Base-by-base conservation (phyloP, 176 grass and related monocot species). In the Sorghum bicolor region DNA sequence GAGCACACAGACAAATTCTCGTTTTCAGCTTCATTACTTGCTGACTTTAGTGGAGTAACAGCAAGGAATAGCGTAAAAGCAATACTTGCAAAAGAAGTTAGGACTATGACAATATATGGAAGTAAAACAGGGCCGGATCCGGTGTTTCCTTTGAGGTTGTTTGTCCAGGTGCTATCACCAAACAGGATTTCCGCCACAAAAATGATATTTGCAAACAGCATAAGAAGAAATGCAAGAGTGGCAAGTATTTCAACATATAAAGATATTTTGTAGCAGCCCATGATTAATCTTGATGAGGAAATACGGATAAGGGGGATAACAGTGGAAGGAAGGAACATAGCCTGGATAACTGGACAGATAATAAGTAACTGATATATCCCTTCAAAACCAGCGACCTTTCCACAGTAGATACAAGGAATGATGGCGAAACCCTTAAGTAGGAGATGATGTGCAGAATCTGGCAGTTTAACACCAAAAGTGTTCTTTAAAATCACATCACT, bases 81-180 rank as follows among this genome's bases (percentile, higher is more conserved):
- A 89, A 92, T 82, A 41, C 75, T 81, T 34, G 85, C 85, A 92
- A 83, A 91, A 29, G 92, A 90, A 44, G 80, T 83, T 32, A 97
- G 55, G 48, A 91, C 50, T 14, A 97, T 22, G 34, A 70, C 74
- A 67, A 70, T 80, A 92, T 87, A 85, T 24, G 84, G 84, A 82
- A 89, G 31, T 41, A 90, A 10, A n/a, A 92, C 75, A 84, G 43
- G 76, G 64, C 72, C 83, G n/a, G n/a, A n/a, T 28, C 70, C 86
- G 2, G 81, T 89, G 88, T 88, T 92, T 48, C 77, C 68, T 43
- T 43, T 71, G 38, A 71, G 68, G 38, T 71, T 87, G 55, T 94
- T 93, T 85, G 88, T 91, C 92, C 90, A 97, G 34, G 39, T 78
- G 70, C 95, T 97, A 79, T 89, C 84, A 83, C 95, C 95, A 77